Evolutionary conservation across 2,329 filamentous ascomycete genomes (phyloP).

Genomic region (Aspergillus luchuensis): DNA sequence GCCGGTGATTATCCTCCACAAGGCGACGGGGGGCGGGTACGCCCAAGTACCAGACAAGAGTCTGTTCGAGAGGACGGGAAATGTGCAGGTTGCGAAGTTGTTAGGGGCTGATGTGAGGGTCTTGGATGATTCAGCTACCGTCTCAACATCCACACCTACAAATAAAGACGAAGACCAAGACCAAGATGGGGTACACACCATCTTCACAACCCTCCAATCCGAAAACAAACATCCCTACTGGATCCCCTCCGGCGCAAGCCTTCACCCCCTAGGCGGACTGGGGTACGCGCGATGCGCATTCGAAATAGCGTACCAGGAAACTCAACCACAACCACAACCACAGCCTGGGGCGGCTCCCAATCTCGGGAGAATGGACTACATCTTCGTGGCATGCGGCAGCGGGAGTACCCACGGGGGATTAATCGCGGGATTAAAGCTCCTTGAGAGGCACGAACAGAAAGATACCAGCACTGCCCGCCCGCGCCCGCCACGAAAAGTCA

Average conservation of each 20-base stretch:
- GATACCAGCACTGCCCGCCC: neutral
- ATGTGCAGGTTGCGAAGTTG: constrained; percentile 33
- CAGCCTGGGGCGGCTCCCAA: no score
- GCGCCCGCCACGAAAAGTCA: constrained; percentile 21
- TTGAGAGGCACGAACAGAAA: neutral
- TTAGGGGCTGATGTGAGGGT: constrained; percentile 50
- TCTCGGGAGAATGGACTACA: constrained; percentile 30
- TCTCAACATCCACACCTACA: neutral
- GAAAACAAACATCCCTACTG: constrained; percentile 30
- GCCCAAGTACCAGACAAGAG: constrained; percentile 17
- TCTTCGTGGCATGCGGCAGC: constrained; percentile 42
- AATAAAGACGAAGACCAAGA: no score
- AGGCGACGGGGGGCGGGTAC: constrained; percentile 31
- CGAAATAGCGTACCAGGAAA: constrained; percentile 35
- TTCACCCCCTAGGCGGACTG: constrained; percentile 37
- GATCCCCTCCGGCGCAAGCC: constrained; percentile 40
- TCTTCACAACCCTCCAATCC: neutral
- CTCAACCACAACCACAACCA: constrained; percentile 8
- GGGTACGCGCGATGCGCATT: constrained; percentile 38
- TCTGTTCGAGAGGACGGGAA: constrained; percentile 28
- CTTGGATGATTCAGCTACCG: constrained; percentile 34
- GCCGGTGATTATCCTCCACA: constrained; percentile 31
- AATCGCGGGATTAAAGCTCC: constrained; percentile 37
- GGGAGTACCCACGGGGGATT: constrained; percentile 39
- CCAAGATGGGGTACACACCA: neutral